phyloP scores from a whole-genome alignment of 345 rosid genomes.

The Populus euphratica region DNA sequence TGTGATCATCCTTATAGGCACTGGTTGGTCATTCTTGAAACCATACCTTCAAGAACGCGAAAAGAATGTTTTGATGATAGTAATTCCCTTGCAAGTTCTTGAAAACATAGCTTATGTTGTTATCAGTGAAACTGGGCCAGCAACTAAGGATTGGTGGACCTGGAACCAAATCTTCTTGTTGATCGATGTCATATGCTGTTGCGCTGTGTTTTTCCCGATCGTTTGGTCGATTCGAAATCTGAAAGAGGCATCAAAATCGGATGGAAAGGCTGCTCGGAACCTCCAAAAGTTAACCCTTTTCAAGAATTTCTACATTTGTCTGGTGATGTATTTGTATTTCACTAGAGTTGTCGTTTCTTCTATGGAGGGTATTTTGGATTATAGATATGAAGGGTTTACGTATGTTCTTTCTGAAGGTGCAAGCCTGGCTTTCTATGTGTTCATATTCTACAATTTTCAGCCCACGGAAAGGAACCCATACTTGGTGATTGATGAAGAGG shows the following conservation, averaged over 20 bases:
- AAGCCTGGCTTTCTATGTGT: conserved; percentile 44
- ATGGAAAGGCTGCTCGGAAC: conserved; percentile 46
- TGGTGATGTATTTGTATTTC: conserved; percentile 44
- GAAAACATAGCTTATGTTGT: conserved; percentile 50
- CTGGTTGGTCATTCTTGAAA: conserved; percentile 57
- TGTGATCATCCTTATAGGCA: conserved; percentile 50
- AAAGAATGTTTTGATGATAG: conserved; percentile 39
- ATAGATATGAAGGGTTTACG: conserved; percentile 37
- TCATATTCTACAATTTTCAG: conserved; percentile 44
- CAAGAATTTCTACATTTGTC: conserved; percentile 45
- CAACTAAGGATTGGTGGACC: conserved; percentile 44
- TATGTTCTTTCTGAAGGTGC: conserved; percentile 36
- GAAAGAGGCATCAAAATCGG: conserved; percentile 42
- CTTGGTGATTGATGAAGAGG: conserved; percentile 38
- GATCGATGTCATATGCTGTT: conserved; percentile 48
- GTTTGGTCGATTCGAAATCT: conserved; percentile 54
- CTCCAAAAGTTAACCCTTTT: conserved; percentile 48
- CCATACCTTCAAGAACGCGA: conserved; percentile 58
- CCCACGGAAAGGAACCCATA: conserved; percentile 51
- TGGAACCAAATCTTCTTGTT: conserved; percentile 50
- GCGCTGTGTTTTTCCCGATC: conserved; percentile 50
- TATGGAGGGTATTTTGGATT: conserved; percentile 30
- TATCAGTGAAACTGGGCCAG: conserved; percentile 44
- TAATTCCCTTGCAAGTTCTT: conserved; percentile 53
- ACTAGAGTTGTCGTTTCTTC: conserved; percentile 45